phyloP scores from a whole-genome alignment of 1,139 yeast genomes.

The Saccharomycopsis phalli region DNA sequence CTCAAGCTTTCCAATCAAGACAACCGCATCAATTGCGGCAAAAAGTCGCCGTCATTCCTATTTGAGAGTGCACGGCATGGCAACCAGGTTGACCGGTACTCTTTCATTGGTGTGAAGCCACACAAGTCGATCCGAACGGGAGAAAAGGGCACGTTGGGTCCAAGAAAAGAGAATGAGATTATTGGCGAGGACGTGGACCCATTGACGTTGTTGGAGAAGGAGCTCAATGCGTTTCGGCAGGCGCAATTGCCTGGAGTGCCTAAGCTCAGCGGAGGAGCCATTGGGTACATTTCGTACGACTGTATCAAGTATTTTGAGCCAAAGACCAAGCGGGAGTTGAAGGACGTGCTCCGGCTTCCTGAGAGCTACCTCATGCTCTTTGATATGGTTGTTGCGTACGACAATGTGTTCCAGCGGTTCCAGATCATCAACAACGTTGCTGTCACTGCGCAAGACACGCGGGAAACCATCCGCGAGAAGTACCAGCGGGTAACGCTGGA shows the following conservation, averaged over 20 bases:
- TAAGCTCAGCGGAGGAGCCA: constrained; percentile 86
- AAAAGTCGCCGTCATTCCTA: constrained; percentile 60
- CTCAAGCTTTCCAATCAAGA: constrained; percentile 72
- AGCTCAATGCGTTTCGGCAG: constrained; percentile 54
- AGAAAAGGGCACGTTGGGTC: constrained; percentile 40
- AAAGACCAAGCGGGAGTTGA: constrained; percentile 59
- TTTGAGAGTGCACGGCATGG: constrained; percentile 87
- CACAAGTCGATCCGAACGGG: constrained; percentile 79
- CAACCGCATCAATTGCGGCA: constrained; percentile 30
- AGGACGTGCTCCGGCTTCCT: constrained; percentile 76
- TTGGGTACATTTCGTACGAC: constrained; percentile 92
- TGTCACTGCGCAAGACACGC: constrained; percentile 33
- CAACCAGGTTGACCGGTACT: constrained; percentile 80
- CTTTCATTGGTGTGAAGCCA: constrained; percentile 84
- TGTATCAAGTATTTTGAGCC: constrained; percentile 97
- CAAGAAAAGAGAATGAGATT: constrained; percentile 42
- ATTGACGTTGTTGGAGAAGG: constrained; percentile 60
- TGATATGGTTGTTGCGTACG: constrained; percentile 84
- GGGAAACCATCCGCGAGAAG: constrained; percentile 38
- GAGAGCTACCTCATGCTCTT: constrained; percentile 89
- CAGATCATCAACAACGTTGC: constrained; percentile 79
- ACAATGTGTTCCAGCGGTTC: constrained; percentile 86
- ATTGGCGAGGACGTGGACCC: constrained; percentile 66
- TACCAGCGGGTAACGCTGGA: constrained; percentile 48
- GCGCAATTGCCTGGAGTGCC: constrained; percentile 79